Conservation (phyloP, 2,329 filamentous ascomycete species). For the Sclerotinia trifoliorum region DNA sequence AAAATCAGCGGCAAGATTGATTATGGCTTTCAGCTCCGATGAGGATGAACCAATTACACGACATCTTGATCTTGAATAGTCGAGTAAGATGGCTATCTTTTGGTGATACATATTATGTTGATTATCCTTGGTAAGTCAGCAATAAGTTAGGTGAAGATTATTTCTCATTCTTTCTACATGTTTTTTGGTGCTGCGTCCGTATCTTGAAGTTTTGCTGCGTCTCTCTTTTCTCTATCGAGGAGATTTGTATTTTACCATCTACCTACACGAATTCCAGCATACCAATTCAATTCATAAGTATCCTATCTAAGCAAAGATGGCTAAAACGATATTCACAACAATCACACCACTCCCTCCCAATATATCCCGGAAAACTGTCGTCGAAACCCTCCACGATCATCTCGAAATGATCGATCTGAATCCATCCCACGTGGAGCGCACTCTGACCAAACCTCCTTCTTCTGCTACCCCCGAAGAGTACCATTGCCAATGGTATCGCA, state of each 20-base stretch:
- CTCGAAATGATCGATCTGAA: constrained; percentile 76
- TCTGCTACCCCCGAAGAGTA: constrained; percentile 71
- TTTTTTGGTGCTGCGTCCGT: too few species aligned
- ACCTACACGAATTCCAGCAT: not conserved
- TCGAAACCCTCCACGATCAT: constrained; percentile 76
- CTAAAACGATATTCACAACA: constrained; percentile 66
- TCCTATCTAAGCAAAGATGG: constrained; percentile 27
- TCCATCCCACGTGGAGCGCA: constrained; percentile 61
- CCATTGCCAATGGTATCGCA: constrained; percentile 71
- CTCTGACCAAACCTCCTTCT: constrained; percentile 64
- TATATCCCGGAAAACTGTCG: constrained; percentile 65
- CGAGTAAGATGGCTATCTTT: not conserved
- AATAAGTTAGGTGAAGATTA: not conserved
- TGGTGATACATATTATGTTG: constrained; percentile 2
- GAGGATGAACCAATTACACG: constrained; percentile 3
- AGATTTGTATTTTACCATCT: not conserved
- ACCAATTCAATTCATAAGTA: not conserved
- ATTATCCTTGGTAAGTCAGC: constrained; percentile 1
- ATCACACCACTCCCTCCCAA: constrained; percentile 72
- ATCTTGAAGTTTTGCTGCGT: not conserved
- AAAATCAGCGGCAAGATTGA: constrained; percentile 17
- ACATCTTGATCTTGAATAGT: not conserved
- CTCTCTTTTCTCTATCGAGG: not conserved
- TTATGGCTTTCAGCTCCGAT: constrained; percentile 8
- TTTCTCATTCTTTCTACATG: not conserved